phyloP scores from a whole-genome alignment of 2,329 filamentous ascomycete genomes.

The Pestalotiopsis sp. region DNA sequence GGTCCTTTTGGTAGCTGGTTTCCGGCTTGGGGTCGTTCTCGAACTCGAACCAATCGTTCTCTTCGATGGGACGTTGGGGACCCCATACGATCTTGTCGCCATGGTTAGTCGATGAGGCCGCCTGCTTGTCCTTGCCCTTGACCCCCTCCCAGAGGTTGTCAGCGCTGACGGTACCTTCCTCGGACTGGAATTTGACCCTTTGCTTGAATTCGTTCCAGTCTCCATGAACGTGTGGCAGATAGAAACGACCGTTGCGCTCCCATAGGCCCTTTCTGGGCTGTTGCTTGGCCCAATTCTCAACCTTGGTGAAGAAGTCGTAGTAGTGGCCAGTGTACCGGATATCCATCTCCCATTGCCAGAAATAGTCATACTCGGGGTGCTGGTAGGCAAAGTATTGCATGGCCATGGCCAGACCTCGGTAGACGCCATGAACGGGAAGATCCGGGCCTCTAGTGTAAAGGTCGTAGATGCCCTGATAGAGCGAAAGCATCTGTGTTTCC shows the following conservation, averaged over 20 bases:
- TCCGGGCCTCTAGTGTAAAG: conserved; percentile 67
- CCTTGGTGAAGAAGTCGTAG: conserved; percentile 72
- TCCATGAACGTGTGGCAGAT: conserved; percentile 75
- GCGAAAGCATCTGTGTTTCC: conserved; percentile 85
- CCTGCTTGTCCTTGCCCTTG: conserved; percentile 41
- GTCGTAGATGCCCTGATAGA: conserved; percentile 87
- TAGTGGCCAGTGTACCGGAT: conserved; percentile 88
- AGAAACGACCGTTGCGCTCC: conserved; percentile 80
- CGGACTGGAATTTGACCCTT: conserved; percentile 75
- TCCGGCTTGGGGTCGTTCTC: conserved; percentile 76
- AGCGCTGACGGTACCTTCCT: conserved; percentile 65
- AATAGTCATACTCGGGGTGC: conserved; percentile 87
- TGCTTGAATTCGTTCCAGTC: conserved; percentile 79
- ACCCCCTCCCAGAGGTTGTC: conserved; percentile 69
- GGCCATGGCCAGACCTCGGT: conserved; percentile 90
- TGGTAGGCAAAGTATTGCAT: conserved; percentile 90
- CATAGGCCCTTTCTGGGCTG: conserved; percentile 81
- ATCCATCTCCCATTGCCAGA: conserved; percentile 97
- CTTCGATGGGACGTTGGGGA: conserved; percentile 69
- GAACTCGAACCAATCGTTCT: conserved; percentile 71
- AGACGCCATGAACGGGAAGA: conserved; percentile 86
- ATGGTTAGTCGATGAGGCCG: conserved; percentile 27
- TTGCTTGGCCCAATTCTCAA: conserved; percentile 68
- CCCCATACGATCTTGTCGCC: conserved; percentile 79
- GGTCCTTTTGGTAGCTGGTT: conserved; percentile 74